Evolutionary conservation across 108 stramenopile genomes (phyloP).

Genomic region (Cyclotella atomus): DNA sequence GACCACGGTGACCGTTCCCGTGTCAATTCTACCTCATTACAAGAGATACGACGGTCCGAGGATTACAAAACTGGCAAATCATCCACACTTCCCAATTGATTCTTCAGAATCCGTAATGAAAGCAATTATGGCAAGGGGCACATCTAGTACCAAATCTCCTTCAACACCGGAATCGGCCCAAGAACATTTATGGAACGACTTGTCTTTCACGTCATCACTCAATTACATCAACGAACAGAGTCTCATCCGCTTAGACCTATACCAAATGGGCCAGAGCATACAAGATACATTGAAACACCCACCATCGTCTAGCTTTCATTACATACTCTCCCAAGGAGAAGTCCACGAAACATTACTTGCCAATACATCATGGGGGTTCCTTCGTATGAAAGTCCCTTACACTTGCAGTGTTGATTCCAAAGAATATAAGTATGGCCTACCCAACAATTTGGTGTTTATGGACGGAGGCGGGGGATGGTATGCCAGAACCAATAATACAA

Average conservation of each 20-base stretch:
- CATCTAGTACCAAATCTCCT: neutral
- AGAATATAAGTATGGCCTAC: conserved; percentile 40
- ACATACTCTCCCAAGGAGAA: neutral
- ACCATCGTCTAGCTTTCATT: neutral
- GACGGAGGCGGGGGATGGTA: conserved; percentile 53
- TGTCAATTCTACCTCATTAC: conserved; percentile 43
- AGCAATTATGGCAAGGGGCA: neutral
- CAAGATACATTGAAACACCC: neutral
- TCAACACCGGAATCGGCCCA: neutral
- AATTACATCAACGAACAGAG: conserved; percentile 6
- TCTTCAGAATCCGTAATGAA: neutral
- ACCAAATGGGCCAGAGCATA: conserved; percentile 13
- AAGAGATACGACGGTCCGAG: conserved; percentile 14
- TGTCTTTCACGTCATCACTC: neutral
- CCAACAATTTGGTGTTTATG: conserved; percentile 46
- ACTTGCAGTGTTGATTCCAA: conserved; percentile 30
- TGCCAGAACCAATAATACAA: conserved; percentile 23
- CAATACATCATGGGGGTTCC: conserved; percentile 49
- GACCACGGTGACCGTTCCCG: conserved; percentile 31
- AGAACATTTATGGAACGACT: neutral
- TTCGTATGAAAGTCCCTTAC: conserved; percentile 44
- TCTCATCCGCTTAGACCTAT: conserved; percentile 28
- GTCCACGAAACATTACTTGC: conserved; percentile 43
- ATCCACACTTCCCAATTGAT: neutral
- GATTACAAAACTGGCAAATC: neutral